Percentiles rank a stretch among this genome's conserved stretches.
phyloP scores from a whole-genome alignment of 768 basidiomycete genomes.

The Collybia sordida region DNA sequence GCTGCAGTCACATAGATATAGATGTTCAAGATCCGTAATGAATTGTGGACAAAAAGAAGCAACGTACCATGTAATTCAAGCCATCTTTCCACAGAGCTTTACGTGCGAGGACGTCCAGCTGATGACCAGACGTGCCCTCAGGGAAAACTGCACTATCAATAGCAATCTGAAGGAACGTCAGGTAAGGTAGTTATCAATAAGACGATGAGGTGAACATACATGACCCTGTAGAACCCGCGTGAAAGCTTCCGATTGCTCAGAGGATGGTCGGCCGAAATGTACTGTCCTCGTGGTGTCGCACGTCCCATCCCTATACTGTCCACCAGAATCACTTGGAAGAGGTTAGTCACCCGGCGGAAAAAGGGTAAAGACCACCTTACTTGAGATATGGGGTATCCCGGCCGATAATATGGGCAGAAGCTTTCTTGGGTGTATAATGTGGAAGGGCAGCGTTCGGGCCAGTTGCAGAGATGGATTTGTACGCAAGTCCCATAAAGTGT shows the following conservation, averaged over 20 bases:
- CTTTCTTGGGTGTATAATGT: constrained; percentile 83
- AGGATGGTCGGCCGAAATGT: constrained; percentile 85
- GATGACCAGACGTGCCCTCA: constrained; percentile 79
- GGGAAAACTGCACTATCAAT: constrained; percentile 92
- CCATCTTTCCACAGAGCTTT: constrained; percentile 87
- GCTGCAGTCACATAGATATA: constrained; percentile 43
- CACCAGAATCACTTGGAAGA: constrained; percentile 80
- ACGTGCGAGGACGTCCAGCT: constrained; percentile 88
- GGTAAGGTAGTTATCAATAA: constrained; percentile 16
- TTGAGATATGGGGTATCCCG: constrained; percentile 85
- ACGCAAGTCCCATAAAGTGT: constrained; percentile 82
- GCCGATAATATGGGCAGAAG: constrained; percentile 70
- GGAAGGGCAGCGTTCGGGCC: constrained; percentile 93
- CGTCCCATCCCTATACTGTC: constrained; percentile 87
- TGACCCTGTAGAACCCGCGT: constrained; percentile 97
- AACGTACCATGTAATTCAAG: constrained; percentile 70
- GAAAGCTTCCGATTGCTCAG: constrained; percentile 87
- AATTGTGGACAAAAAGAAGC: constrained; percentile 3
- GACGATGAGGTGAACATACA: constrained; percentile 48
- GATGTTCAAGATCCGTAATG: constrained; percentile 7
- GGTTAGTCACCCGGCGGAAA: constrained; percentile 9
- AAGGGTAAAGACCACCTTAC: constrained; percentile 42
- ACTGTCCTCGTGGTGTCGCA: constrained; percentile 82
- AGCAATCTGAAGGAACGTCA: constrained; percentile 61
- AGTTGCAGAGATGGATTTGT: constrained; percentile 86